Evolutionary conservation across 1,139 yeast species (phyloP).

Genomic region (Blastobotrys illinoisensis): DNA sequence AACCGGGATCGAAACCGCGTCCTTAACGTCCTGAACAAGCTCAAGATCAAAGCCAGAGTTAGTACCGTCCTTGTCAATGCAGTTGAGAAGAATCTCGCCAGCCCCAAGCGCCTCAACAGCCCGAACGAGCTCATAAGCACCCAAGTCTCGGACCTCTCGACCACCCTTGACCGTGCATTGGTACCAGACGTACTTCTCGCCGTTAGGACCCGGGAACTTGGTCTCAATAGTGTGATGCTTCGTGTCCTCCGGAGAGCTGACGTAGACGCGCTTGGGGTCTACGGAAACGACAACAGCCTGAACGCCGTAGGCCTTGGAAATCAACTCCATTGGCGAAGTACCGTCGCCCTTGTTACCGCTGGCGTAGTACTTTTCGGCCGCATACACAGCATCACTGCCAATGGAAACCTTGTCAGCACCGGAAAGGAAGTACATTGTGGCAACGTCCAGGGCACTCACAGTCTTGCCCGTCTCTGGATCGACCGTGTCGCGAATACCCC

Average conservation of each 20-base stretch:
- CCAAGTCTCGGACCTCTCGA: conserved; percentile 79
- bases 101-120: conserved; percentile 96
- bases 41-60: conserved; percentile 90
- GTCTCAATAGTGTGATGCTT: conserved; percentile 56
- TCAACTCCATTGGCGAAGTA: conserved; percentile 80
- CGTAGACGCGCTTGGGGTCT: conserved; percentile 85
- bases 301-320: conserved; percentile 83
- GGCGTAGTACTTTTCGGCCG: conserved; percentile 75
- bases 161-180: conserved; percentile 97
- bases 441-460: conserved; percentile 84
- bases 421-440: conserved; percentile 82
- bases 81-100: conserved; percentile 85
- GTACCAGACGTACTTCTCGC: conserved; percentile 84
- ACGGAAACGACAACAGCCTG: conserved; percentile 97
- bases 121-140: conserved; percentile 80
- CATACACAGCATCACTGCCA: conserved; percentile 92
- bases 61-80: conserved; percentile 94
- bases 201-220: conserved; percentile 65
- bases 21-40: conserved; percentile 68
- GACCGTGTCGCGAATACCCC: conserved; percentile 85
- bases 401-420: conserved; percentile 98
- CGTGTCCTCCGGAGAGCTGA: conserved; percentile 53
- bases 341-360: conserved; percentile 59
- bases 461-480: conserved; percentile 69
- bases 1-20: conserved; percentile 77